Conservation (phyloP, 257 asterid genomes). For the Nicotiana obtusifolia region DNA sequence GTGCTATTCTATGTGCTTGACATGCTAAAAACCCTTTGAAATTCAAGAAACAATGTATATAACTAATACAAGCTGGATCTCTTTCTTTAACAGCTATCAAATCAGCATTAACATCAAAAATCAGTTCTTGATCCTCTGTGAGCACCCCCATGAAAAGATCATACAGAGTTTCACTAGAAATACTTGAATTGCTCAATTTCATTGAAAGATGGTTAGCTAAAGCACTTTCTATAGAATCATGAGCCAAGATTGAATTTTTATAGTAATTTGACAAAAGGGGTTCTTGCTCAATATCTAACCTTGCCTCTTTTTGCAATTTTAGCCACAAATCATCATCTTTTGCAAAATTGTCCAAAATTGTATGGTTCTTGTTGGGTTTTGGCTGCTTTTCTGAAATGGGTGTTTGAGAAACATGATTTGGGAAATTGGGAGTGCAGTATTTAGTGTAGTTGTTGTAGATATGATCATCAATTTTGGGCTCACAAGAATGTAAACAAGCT, state of each 20-base stretch:
- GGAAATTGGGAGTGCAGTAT: constrained; percentile 32
- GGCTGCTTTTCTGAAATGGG: constrained; percentile 27
- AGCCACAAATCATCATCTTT: constrained; percentile 43
- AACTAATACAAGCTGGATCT: constrained; percentile 88
- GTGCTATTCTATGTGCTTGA: constrained; percentile 72
- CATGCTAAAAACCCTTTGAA: constrained; percentile 78
- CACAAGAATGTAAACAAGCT: constrained; percentile 46
- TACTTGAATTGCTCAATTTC: constrained; percentile 48
- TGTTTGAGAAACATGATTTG: constrained; percentile 34
- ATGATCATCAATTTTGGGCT: constrained; percentile 28
- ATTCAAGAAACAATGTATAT: constrained; percentile 73
- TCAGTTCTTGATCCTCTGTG: constrained; percentile 44
- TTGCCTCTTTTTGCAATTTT: constrained; percentile 63
- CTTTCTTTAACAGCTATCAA: constrained; percentile 70
- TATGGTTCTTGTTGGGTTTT: background rate
- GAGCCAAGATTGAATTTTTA: constrained; percentile 44
- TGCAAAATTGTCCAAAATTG: background rate
- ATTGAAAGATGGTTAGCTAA: constrained; percentile 53
- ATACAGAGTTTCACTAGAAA: constrained; percentile 37
- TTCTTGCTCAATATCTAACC: constrained; percentile 52
- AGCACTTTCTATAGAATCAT: constrained; percentile 55
- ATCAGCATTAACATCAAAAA: constrained; percentile 45
- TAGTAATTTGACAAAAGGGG: constrained; percentile 63
- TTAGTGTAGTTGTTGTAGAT: constrained; percentile 29
- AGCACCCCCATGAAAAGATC: constrained; percentile 52